Evolutionary conservation across 495 filamentous ascomycete genomes (phyloP), one percentile per base, ranked within the genome.

Genomic region (Penicillium samsonianum): DNA sequence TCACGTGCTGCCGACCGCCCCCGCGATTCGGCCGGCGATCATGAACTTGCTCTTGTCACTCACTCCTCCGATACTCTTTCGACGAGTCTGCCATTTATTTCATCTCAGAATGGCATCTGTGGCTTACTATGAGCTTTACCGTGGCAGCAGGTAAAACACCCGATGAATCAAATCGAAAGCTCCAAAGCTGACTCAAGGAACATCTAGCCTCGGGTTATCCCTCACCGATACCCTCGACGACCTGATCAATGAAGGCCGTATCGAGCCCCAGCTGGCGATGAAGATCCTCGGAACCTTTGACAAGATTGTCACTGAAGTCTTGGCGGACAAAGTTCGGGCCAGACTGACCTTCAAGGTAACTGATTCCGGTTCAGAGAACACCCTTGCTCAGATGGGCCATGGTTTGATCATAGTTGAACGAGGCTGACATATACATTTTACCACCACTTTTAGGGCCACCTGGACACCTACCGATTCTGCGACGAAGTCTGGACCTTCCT

Each of bases 401-500:
- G 16, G 12, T 25, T 19, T 17, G 8, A 51, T 35, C 6, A 6
- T 5, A 33, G n/a, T 44, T 49, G 17, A 50, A 50, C 7, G 14
- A 48, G 31, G 50, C 69, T 70, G 33, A 71, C 44, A 7, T 40
- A 2, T 22, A 17, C 31, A 19, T 38, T 49, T 41, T 46, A 16
- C 50, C 64, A 14, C 4, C 51, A 9, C 9, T 26, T 12, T 25
- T 67, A 98, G 94, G 95, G 94, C 28, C 92, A 95, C 63, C 86
- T 99, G 45, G 94, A 99, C 72, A 99, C 95, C 28, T 99, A 99
- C 80, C 91, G 95, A 64, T 99, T 98, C 82, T 99, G 95, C 80
- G 95, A 99, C 74, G 95, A 99, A 78, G 95, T 99, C 52, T 99
- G 95, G 95, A 99, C 95, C 2, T 99, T 99, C 79, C 82, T 98